These are phyloP conservation scores for Colletotrichum liaoningense DNA, from an alignment of 2,329 filamentous ascomycete genomes.

Conservation along the genomic window DNA sequence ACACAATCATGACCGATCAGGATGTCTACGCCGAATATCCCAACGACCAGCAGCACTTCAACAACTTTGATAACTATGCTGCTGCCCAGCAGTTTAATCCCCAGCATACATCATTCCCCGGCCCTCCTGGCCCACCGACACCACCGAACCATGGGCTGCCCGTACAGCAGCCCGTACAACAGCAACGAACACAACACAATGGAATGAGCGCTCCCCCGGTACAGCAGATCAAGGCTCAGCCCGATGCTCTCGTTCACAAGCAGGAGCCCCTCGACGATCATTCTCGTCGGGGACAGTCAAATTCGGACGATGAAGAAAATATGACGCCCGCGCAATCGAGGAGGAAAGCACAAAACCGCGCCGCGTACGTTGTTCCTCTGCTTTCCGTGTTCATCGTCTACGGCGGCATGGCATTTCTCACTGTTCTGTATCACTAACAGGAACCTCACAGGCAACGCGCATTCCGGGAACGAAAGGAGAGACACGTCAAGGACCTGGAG, in stretches of 20 bases:
- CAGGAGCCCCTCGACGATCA: slow-evolving; percentile 52
- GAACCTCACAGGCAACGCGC: slow-evolving; percentile 80
- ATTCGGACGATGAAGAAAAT: slow-evolving; percentile 65
- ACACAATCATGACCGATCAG: slow-evolving; percentile 52
- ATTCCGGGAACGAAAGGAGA: slow-evolving; percentile 95
- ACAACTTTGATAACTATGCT: slow-evolving; percentile 56
- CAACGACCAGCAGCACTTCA: slow-evolving; percentile 62
- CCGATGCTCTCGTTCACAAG: slow-evolving; percentile 42
- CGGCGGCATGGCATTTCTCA: not conserved
- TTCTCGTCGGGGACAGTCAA: slow-evolving; percentile 54
- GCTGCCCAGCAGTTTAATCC: slow-evolving; percentile 43
- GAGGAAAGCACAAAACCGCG: slow-evolving; percentile 71
- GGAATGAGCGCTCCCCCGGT: slow-evolving; percentile 41
- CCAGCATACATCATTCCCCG: slow-evolving; percentile 49
- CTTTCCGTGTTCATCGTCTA: not conserved
- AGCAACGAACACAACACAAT: slow-evolving; percentile 39
- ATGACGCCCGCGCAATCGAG: slow-evolving; percentile 68
- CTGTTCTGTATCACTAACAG: not conserved
- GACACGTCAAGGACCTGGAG: slow-evolving; percentile 93
- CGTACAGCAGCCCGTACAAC: slow-evolving; percentile 29
- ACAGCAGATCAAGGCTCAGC: slow-evolving; percentile 37
- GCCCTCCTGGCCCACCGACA: slow-evolving; percentile 65
- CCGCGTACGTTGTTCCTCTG: slow-evolving; percentile 62
- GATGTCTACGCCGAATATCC: slow-evolving; percentile 61
- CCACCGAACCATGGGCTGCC: slow-evolving; percentile 44